phyloP scores from a whole-genome alignment of 176 grass and related monocot genomes.

The Paspalum vaginatum region DNA sequence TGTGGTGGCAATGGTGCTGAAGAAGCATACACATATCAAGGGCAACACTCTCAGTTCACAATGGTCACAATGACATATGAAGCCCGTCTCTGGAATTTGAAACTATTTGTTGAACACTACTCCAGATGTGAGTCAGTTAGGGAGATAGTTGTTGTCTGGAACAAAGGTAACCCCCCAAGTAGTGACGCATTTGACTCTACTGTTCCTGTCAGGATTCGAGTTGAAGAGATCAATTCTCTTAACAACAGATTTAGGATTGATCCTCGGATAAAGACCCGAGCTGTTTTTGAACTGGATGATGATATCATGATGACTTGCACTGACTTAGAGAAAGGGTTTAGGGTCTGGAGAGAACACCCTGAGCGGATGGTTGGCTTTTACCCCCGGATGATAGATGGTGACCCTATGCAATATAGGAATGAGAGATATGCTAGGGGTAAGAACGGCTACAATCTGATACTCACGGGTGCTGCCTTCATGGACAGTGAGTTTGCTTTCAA shows the following conservation, averaged over 20 bases:
- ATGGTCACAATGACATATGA: slow-evolving; percentile 99
- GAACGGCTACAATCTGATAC: slow-evolving; percentile 86
- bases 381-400: slow-evolving; percentile 82
- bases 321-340: slow-evolving; percentile 95
- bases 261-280: slow-evolving; percentile 85
- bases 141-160: slow-evolving; percentile 98
- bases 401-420: slow-evolving; percentile 74
- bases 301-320: slow-evolving; percentile 99
- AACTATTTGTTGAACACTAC: slow-evolving; percentile 91
- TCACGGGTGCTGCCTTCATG: slow-evolving; percentile 97
- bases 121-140: slow-evolving; percentile 89
- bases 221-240: slow-evolving; percentile 86
- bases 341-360: slow-evolving; percentile 93
- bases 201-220: slow-evolving; percentile 86
- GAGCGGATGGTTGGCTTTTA: slow-evolving; percentile 90
- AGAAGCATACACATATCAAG: slow-evolving; percentile 73
- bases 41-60: slow-evolving; percentile 86
- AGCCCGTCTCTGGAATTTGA: slow-evolving; percentile 94
- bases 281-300: slow-evolving; percentile 93
- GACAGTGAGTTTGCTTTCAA: slow-evolving; percentile 83
- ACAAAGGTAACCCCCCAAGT: slow-evolving; percentile 85
- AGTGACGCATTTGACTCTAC: slow-evolving; percentile 71
- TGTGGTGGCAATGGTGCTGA: slow-evolving; percentile 77
- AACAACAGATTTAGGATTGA: slow-evolving; percentile 93
- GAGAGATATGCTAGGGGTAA: slow-evolving; percentile 93